These are phyloP conservation scores for Leccinum variicolor DNA, from an alignment of 768 basidiomycete genomes.

Conservation along the genomic window DNA sequence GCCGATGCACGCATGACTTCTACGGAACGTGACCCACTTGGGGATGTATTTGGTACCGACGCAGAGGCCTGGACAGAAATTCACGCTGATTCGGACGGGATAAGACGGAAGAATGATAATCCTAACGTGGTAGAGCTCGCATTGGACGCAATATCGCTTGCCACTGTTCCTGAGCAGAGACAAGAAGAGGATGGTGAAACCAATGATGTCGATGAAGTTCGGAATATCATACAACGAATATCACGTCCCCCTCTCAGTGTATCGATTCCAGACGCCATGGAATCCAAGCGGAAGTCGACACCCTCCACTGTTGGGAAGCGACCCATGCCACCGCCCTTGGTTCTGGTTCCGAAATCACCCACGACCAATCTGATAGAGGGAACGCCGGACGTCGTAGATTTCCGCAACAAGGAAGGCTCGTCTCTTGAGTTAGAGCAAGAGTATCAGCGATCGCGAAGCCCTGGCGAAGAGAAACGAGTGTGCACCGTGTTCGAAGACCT, in stretches of 20 bases:
- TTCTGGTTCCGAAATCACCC: slow-evolving; percentile 41
- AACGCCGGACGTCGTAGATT: slow-evolving; percentile 6
- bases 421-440: slow-evolving; percentile 30
- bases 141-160: slow-evolving; percentile 42
- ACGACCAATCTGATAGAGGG: slow-evolving; percentile 28
- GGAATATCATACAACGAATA: slow-evolving; percentile 40
- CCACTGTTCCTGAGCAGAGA: slow-evolving; percentile 24
- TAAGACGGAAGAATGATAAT: slow-evolving; percentile 23
- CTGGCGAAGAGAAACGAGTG: slow-evolving; percentile 42
- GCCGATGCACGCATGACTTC: slow-evolving; percentile 38
- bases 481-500: slow-evolving; percentile 46
- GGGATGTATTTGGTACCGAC: slow-evolving; percentile 65
- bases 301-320: slow-evolving; percentile 16
- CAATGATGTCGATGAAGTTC: slow-evolving; percentile 31
- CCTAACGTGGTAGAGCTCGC: slow-evolving; percentile 53
- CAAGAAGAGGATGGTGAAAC: slow-evolving; percentile 32
- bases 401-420: slow-evolving; percentile 15
- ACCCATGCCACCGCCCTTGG: slow-evolving; percentile 44
- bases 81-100: slow-evolving; percentile 33
- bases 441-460: slow-evolving; percentile 29
- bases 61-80: slow-evolving; percentile 61
- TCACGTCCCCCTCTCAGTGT: slow-evolving; percentile 32
- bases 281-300: slow-evolving; percentile 35
- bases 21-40: slow-evolving; percentile 46
- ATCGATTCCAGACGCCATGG: slow-evolving; percentile 41